Evolutionary conservation across 768 basidiomycete genomes (phyloP).

Genomic region (Tulasnella sp.): DNA sequence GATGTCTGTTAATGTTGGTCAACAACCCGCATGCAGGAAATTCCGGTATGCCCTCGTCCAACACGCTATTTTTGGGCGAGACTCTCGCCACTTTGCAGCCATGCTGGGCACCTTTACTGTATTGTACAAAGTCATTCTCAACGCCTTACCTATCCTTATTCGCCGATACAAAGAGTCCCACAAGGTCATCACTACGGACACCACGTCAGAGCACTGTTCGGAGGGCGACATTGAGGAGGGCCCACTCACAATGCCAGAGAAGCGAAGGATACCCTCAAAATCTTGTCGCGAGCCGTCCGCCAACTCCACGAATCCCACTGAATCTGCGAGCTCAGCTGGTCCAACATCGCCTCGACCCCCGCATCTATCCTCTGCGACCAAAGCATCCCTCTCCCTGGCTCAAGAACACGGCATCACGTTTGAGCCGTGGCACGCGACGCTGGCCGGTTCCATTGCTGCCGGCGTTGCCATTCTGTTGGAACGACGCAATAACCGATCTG

Average conservation of each 20-base stretch:
- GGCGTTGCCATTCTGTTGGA: slow-evolving; percentile 66
- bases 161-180: slow-evolving; percentile 22
- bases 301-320: no score
- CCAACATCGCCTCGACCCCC: slow-evolving; percentile 1
- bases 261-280: no score
- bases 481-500: slow-evolving; percentile 46
- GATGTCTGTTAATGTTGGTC: not conserved
- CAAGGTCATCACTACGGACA: no score
- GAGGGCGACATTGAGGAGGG: not conserved
- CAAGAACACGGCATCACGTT: slow-evolving; percentile 1
- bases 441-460: slow-evolving; percentile 58
- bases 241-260: not conserved
- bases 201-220: slow-evolving; percentile 21
- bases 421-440: slow-evolving; percentile 57
- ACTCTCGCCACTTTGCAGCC: slow-evolving; percentile 71
- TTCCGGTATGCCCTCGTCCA: slow-evolving; percentile 53
- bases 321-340: not conserved
- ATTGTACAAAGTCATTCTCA: slow-evolving; percentile 68
- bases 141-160: slow-evolving; percentile 60
- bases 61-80: slow-evolving; percentile 71
- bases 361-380: slow-evolving; percentile 4
- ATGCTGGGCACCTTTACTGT: slow-evolving; percentile 49
- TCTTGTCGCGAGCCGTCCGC: no score
- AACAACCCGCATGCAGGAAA: slow-evolving; percentile 33
- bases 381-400: not conserved